Evolutionary conservation across 257 asterid genomes (phyloP), one percentile per base, ranked within the genome.

Genomic region (Nicotiana noctiflora): DNA sequence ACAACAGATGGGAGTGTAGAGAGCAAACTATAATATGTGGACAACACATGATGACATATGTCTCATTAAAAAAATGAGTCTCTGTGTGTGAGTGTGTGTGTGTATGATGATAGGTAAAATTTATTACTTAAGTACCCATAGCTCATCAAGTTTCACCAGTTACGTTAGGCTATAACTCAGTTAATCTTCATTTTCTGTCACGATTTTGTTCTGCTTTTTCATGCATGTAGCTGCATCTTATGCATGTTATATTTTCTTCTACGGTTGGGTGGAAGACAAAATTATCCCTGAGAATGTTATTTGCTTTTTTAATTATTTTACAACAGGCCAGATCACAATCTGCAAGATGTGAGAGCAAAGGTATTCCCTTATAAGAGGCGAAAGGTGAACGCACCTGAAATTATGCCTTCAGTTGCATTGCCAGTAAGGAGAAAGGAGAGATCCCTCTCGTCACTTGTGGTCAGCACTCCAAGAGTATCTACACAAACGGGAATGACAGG

Each of bases 341-440:
- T 96, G 89, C 99, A 96, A 90, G 97, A 94, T 83, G 91, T 96
- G 85, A 90, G 95, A 76, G 94, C 95, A 67, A 96, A 96, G 84
- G 87, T 96, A 83, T 96, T 92, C 86, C 98, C 99, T 75, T 93
- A 84, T 77, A 96, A 91, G 93, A 90, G 97, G 84, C 82, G 87
- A 83, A 92, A 92, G 85, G 91, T 90, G 86, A 88, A 84, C 77
- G 88, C 95, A 87, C 92, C 95, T 70, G 99, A 96, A 86, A 82
- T 84, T 83, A 80, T 84, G 81, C 82, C 93, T 83, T 89, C 93
- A 51, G 78, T 92, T 79, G 63, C 92, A 49, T 83, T 94, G 85
- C 99, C 99, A 29, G 94, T 87, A 49, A 96, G 92, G 92, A 92
- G 98, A 86, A 96, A 96, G 89, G 99, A 96, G 89, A 90, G 97